Percentiles rank a stretch among this genome's conserved stretches.
phyloP scores from a whole-genome alignment of 768 basidiomycete genomes.

The Amanita jacksonii region DNA sequence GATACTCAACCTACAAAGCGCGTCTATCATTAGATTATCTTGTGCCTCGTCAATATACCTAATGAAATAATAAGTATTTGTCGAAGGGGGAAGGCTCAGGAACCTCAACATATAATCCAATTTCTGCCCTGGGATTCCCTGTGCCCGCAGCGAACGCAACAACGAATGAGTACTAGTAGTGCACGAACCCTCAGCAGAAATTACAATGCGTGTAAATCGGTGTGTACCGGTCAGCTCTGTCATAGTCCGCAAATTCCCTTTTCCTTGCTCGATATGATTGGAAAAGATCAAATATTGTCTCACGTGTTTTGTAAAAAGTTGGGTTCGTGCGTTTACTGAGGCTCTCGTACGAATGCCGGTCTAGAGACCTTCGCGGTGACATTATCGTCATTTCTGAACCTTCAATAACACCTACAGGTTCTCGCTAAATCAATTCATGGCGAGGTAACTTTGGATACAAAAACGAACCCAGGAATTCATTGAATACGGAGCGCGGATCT shows the following conservation, averaged over 20 bases:
- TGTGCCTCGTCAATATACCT: conserved; percentile 73
- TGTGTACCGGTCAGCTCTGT: conserved; percentile 49
- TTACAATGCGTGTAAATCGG: not conserved
- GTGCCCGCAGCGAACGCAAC: conserved; percentile 23
- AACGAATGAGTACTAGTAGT: conserved; percentile 40
- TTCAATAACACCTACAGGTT: conserved; percentile 44
- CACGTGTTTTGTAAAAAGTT: conserved; percentile 42
- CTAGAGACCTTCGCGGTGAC: conserved; percentile 28
- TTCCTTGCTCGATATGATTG: conserved; percentile 40
- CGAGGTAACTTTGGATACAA: not conserved
- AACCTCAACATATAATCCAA: conserved; percentile 46
- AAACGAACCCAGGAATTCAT: conserved; percentile 50
- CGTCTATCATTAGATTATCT: conserved; percentile 61
- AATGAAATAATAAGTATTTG: not conserved
- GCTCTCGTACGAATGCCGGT: conserved; percentile 31
- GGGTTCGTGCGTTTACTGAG: conserved; percentile 45
- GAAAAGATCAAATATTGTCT: conserved; percentile 44
- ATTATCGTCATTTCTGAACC: conserved; percentile 50
- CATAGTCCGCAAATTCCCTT: conserved; percentile 30
- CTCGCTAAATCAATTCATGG: not conserved
- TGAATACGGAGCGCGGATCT: conserved; percentile 58
- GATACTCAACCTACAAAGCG: conserved; percentile 32
- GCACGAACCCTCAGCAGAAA: not conserved
- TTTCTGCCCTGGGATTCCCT: conserved; percentile 28
- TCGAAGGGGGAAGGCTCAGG: not conserved